Percentiles rank a stretch among this genome's conserved stretches.
phyloP scores from a whole-genome alignment of 305 asterid species.

The Lippia alba region DNA sequence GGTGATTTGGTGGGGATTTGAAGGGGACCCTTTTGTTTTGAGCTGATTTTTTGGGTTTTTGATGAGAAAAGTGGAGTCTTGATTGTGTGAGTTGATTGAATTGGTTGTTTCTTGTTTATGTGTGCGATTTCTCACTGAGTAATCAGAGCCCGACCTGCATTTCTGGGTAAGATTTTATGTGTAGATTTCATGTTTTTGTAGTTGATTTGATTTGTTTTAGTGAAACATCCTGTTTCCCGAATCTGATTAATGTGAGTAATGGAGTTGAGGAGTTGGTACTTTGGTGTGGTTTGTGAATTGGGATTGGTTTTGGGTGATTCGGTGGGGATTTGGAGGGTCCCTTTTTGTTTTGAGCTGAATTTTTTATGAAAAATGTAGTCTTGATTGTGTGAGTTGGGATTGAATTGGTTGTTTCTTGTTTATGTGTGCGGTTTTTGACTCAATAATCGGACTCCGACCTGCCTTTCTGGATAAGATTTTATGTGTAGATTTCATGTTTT shows the following conservation, averaged over 20 bases:
- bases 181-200: not conserved
- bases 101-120: conserved; percentile 30
- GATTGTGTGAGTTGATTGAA: conserved; percentile 26
- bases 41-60: not conserved
- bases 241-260: conserved; percentile 29
- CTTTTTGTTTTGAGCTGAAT: conserved; percentile 4
- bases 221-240: conserved; percentile 11
- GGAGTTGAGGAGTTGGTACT: not conserved
- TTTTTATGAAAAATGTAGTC: not conserved
- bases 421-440: conserved; percentile 17
- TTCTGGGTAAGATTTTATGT: conserved; percentile 15
- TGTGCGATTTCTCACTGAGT: conserved; percentile 9
- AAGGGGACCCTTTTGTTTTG: conserved; percentile 1
- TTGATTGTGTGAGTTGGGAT: conserved; percentile 27
- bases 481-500: not conserved
- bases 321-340: conserved; percentile 12
- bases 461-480: conserved; percentile 9
- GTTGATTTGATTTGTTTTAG: conserved; percentile 30
- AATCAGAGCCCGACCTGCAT: not conserved
- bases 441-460: conserved; percentile 7
- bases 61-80: conserved; percentile 7
- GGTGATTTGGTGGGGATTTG: conserved; percentile 5
- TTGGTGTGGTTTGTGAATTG: conserved; percentile 21
- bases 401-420: conserved; percentile 29
- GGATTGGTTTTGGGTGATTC: conserved; percentile 8